Base-by-base conservation (phyloP, 306 rosid genomes). In the Gillenia trifoliata region DNA sequence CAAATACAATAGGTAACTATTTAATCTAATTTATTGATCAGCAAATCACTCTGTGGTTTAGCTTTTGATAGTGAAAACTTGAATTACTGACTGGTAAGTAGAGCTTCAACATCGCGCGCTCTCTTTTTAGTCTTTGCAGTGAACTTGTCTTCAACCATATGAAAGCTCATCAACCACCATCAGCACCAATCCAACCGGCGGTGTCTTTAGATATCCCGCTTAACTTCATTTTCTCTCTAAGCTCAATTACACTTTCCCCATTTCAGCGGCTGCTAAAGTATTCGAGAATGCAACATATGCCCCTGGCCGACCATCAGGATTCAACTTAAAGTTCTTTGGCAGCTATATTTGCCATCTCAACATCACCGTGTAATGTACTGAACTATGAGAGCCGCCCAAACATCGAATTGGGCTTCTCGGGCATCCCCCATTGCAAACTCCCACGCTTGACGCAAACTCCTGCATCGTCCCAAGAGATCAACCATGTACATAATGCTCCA, bases 401-500 rank as follows among this genome's bases (percentile, higher is more conserved):
- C 93, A 70, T 91, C 97, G 0, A 94, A 78, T 86, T 87, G 16
- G 96, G 98, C 75, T 85, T 86, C 67, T 77, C 83, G 2, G 96
- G 96, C 86, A 91, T 91, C 74, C 77, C n/a, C 74, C 80, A 29
- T 83, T 45, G 85, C 82, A 75, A 94, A 87, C 74, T 88, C 96
- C 96, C 88, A 91, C 19, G 96, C 97, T 75, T 79, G 86, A 62
- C 49, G 59, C 77, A 91, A 79, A 79, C 77, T 66, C 98, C 98
- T 30, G 95, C 91, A 26, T n/a, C 95, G 91, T 52, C 98, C 98
- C 73, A 94, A 79, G 28, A 94, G 89, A 84, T 94, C 96, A 70
- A 94, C 89, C 90, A 91, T 77, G 79, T 97, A 91, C 91, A 75
- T 89, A 91, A 86, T 91, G 97, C 84, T 91, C 98, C 98, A 88